Conservation (phyloP, 2,329 filamentous ascomycete genomes). For the Penicillium sp. region DNA sequence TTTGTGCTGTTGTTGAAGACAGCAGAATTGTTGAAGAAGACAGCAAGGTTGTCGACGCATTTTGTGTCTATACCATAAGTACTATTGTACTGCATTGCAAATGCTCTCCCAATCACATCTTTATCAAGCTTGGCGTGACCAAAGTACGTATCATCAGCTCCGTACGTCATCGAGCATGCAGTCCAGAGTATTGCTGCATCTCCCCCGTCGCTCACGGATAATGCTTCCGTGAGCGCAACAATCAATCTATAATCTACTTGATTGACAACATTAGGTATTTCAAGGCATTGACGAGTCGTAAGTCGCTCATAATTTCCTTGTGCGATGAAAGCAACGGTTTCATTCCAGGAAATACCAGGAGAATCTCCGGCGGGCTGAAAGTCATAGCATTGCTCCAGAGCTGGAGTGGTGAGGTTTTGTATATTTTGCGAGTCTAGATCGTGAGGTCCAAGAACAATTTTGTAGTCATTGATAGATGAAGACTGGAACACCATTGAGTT, state of each 20-base stretch:
- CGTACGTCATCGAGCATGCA: too few relatives aligned
- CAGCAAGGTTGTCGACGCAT: too few relatives aligned
- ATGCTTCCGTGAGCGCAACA: background rate
- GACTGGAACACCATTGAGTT: constrained; percentile 1
- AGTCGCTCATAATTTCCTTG: background rate
- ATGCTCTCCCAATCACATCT: background rate
- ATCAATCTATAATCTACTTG: background rate
- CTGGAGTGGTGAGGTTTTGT: background rate
- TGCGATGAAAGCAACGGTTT: background rate
- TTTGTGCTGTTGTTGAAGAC: background rate
- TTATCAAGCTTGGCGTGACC: too few relatives aligned
- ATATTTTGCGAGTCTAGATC: constrained; percentile 3
- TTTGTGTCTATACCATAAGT: background rate
- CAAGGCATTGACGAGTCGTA: background rate
- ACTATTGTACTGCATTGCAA: background rate
- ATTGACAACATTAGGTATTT: too few relatives aligned
- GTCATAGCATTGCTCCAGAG: constrained; percentile 1
- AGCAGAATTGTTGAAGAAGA: too few relatives aligned
- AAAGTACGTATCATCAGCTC: too few relatives aligned
- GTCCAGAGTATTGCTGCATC: background rate
- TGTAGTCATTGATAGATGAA: background rate
- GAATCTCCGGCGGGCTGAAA: background rate
- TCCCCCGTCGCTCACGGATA: constrained; percentile 2
- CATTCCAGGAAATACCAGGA: background rate
- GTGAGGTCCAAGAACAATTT: background rate